Base-by-base conservation (phyloP, 345 rosid species). In the Cardamine chenopodiifolia region DNA sequence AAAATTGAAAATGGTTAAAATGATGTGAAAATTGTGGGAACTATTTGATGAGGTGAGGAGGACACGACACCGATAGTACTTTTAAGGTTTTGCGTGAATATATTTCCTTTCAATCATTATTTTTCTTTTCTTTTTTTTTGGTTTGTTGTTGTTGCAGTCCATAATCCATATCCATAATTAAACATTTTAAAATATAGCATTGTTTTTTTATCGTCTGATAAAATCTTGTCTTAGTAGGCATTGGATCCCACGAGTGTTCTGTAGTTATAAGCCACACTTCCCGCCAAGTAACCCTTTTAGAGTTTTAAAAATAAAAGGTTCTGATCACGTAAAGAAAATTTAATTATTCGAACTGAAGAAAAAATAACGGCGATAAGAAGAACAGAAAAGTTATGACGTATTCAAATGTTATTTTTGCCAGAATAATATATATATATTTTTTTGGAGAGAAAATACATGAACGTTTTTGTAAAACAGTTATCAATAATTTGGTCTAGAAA, bases 51-150 rank as follows among this genome's bases (percentile, higher is more conserved):
- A 63, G 50, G 66, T 72, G 63, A 32, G 70, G 56, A 71, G 63
- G 80, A 77, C 77, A 77, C 77, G 80, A 71, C 65, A 77, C 45
- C 80, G 77, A 66, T 50, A 18, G 81, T 78, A 72, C 81, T 78
- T 78, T 78, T 72, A 78, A 78, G 81, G 81, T 78, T 78, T 78
- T 78, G 81, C 77, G 77, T 78, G 81, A 59, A 72, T 73, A 59
- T 71, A 77, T 71, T 57, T 71, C 60, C 61, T 64, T 77, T 71
- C 77, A 71, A 57, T 71, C 80, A 77, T 77, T 77, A 71, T 71
- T 48, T 14, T 3, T 29, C 23, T 8, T 34, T 2, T 28, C 9
- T 32, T 26, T 2, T 26, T 26, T 2, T 26, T 26, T 26, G 28
- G 28, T 26, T 26, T 37, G 7, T 10, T 19, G 1, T 58, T 40